phyloP scores from a whole-genome alignment of 306 rosid species.

The Pyrus bretschneideri region DNA sequence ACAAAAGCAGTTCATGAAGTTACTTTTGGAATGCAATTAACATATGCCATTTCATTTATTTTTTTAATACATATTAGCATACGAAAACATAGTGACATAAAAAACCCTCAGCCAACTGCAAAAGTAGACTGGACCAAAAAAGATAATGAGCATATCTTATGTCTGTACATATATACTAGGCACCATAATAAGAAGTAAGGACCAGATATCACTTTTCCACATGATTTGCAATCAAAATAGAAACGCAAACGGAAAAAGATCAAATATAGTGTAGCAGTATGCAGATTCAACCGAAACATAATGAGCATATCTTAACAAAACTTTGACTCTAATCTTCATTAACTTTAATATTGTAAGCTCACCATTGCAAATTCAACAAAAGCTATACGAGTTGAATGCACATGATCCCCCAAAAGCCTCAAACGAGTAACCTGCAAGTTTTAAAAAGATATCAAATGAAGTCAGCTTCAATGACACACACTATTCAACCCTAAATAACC shows the following conservation, averaged over 20 bases:
- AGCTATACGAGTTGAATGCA: slow-evolving; percentile 96
- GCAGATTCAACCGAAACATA: neutral
- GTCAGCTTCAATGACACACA: neutral
- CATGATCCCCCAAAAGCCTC: slow-evolving; percentile 97
- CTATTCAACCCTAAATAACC: neutral
- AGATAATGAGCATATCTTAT: neutral
- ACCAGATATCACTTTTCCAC: neutral
- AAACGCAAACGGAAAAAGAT: neutral
- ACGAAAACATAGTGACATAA: neutral
- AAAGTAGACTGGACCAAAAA: neutral
- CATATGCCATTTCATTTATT: neutral
- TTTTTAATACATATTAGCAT: neutral
- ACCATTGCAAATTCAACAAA: slow-evolving; percentile 88
- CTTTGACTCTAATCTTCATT: neutral
- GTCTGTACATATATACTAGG: neutral
- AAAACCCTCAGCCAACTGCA: neutral
- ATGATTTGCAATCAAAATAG: neutral
- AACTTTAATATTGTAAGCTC: neutral
- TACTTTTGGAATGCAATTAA: neutral
- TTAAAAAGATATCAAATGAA: neutral
- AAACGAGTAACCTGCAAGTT: slow-evolving; percentile 69
- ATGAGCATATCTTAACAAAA: neutral
- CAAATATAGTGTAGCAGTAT: neutral
- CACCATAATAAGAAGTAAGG: neutral
- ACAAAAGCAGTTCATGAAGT: neutral